Evolutionary conservation across 345 rosid genomes (phyloP), one percentile per base, ranked within the genome.

Genomic region (Pistacia vera): DNA sequence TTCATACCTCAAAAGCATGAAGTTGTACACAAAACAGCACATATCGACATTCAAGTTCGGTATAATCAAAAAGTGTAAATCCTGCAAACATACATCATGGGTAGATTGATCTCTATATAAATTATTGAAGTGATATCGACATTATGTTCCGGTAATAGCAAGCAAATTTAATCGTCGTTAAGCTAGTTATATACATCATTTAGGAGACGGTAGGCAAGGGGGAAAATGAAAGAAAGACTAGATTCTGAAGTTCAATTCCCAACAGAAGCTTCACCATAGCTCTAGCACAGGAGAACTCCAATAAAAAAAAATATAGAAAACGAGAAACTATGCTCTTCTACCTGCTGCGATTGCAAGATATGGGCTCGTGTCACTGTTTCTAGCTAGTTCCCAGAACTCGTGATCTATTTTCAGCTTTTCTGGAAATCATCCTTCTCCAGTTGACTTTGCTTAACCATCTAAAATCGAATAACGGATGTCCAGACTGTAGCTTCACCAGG

Each of bases 371-470:
- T 13, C n/a, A 13, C 36, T 51, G 52, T 56, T 41, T 60, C 62
- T 14, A 46, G 68, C 59, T 35, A 64, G 65, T 56, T 49, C 44
- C 30, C 14, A 8, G 36, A 75, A 49, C n/a, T 9, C 30, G 14
- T 30, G 25, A 70, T 46, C 67, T 41, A 49, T 54, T 64, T 73
- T 89, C 81, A 85, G 30, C 84, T 76, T 79, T 88, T 93, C 86
- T 90, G 88, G 75, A 82, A 76, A 66, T 73, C 85, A 87, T 87
- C 38, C 77, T 82, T 81, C 86, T 85, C 85, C 91, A 87, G 80
- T 79, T 88, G 71, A 88, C 66, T 59, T 67, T 86, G 80, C 86
- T 81, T 60, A 89, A 71, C 94, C 99, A 90, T 30, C 89, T 88
- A 78, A 93, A 89, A 77, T 89, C 89, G 33, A 90, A 68, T 63